Base-by-base conservation (phyloP, 2,329 filamentous ascomycete genomes). In the Claviceps sp. region DNA sequence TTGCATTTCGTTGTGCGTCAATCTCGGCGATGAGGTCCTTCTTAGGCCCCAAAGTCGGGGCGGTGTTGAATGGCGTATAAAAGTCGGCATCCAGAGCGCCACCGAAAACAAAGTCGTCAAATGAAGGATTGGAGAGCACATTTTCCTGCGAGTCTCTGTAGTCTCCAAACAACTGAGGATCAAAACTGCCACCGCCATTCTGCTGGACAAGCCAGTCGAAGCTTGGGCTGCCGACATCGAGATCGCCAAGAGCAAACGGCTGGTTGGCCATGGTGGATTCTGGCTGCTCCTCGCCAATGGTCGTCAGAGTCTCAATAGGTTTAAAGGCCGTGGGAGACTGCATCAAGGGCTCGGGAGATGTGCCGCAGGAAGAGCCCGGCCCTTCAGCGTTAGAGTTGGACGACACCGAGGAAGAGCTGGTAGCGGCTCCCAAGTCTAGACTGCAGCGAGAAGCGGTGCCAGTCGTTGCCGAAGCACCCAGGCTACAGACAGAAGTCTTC, bases 111-210 rank as follows among this genome's bases (percentile, higher is more conserved):
- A 82, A 78, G 56, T 82, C 85, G 51, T 88, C 86, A 58, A 94
- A 86, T 8, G 82, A 80, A 44, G 77, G 79, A 62, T 71, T 83
- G 58, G 74, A 72, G 18, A 95, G 70, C 14, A 95, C 77, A 52
- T 84, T 91, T 53, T 88, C 86, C 61, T 95, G 88, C 0, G 88
- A 83, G 62, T 98, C 93, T 50, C 93, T 84, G 68, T 96, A 97
- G 60, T 89, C 87, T 51, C 86, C 87, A 65, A 96, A 97, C 4
- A 97, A 75, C 52, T 93, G 82, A 0, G 93, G 91, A 56, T 97
- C 90, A 61, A 97, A 96, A 57, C 86, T 82, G 52, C 87, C 87
- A 53, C 87, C 87, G 52, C 84, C 84, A 60, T 89, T 91, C 64
- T 94, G 86, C 60, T 85, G 83, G 41, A 82, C 78, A 48, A 93